phyloP scores from a whole-genome alignment of 331 rosid species.

The Cydonia oblonga region DNA sequence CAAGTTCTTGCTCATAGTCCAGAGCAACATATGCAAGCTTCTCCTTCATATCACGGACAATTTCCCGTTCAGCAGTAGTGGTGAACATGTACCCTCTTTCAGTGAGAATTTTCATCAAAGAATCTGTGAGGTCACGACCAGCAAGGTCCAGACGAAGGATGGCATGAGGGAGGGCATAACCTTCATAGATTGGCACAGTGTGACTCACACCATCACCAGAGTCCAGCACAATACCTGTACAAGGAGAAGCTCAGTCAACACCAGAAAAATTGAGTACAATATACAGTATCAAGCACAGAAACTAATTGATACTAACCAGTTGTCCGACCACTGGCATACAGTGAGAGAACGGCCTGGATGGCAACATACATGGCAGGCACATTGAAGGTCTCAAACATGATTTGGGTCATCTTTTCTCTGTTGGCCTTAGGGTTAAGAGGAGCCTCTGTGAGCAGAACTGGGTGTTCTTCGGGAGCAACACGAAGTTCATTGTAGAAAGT shows the following conservation, averaged over 20 bases:
- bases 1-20: constrained; percentile 79
- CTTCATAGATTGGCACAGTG: constrained; percentile 86
- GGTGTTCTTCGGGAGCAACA: constrained; percentile 86
- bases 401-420: constrained; percentile 92
- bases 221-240: constrained; percentile 70
- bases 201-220: constrained; percentile 96
- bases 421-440: constrained; percentile 88
- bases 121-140: constrained; percentile 81
- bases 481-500: constrained; percentile 89
- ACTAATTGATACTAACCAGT: constrained; percentile 40
- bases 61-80: constrained; percentile 86
- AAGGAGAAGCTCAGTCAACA: constrained; percentile 2
- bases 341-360: constrained; percentile 75
- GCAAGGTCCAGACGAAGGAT: constrained; percentile 86
- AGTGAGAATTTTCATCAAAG: constrained; percentile 64
- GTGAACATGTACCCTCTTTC: constrained; percentile 88
- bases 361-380: constrained; percentile 93
- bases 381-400: constrained; percentile 83
- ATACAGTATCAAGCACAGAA: not conserved
- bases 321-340: constrained; percentile 88
- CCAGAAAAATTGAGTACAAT: not conserved
- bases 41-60: constrained; percentile 89
- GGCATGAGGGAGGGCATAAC: constrained; percentile 84
- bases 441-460: constrained; percentile 85
- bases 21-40: constrained; percentile 79